Evolutionary conservation across 2,329 filamentous ascomycete species (phyloP).

Genomic region (Cladophialophora chaetospira): DNA sequence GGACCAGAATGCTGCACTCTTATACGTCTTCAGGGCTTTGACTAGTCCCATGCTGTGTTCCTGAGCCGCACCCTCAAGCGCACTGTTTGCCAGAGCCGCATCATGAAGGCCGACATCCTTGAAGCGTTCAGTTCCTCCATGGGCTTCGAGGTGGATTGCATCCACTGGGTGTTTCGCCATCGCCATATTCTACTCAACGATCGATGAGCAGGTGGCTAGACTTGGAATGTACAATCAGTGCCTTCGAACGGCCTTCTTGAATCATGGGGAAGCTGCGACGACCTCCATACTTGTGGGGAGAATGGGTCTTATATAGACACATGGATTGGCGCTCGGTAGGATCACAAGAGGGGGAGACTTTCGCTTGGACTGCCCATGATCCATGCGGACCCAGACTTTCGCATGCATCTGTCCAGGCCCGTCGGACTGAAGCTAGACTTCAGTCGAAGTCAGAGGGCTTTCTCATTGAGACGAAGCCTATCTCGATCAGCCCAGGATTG

Average conservation of each 20-base stretch:
- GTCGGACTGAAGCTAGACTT: too few relatives aligned
- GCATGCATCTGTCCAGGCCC: too few relatives aligned
- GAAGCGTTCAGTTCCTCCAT: conserved; percentile 11
- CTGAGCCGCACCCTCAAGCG: conserved; percentile 18
- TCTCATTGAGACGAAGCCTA: too few relatives aligned
- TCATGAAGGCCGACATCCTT: conserved; percentile 20
- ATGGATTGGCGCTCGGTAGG: not conserved
- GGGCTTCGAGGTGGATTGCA: conserved; percentile 11
- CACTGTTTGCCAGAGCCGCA: conserved; percentile 10
- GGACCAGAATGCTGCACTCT: conserved; percentile 22
- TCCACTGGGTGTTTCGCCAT: not conserved
- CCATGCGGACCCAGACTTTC: too few relatives aligned
- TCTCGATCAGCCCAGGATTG: not conserved
- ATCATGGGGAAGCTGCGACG: too few relatives aligned
- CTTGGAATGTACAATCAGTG: too few relatives aligned
- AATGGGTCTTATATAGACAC: not conserved
- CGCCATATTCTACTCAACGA: conserved; percentile 15
- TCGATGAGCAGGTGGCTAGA: too few relatives aligned
- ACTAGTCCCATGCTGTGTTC: conserved; percentile 23
- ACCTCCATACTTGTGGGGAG: not conserved
- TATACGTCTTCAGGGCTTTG: conserved; percentile 17
- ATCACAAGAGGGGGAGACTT: not conserved
- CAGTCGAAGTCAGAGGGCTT: too few relatives aligned
- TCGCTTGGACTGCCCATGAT: too few relatives aligned
- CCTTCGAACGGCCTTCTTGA: too few relatives aligned